phyloP scores from a whole-genome alignment of 345 rosid genomes.

The Hibiscus tridactylites region DNA sequence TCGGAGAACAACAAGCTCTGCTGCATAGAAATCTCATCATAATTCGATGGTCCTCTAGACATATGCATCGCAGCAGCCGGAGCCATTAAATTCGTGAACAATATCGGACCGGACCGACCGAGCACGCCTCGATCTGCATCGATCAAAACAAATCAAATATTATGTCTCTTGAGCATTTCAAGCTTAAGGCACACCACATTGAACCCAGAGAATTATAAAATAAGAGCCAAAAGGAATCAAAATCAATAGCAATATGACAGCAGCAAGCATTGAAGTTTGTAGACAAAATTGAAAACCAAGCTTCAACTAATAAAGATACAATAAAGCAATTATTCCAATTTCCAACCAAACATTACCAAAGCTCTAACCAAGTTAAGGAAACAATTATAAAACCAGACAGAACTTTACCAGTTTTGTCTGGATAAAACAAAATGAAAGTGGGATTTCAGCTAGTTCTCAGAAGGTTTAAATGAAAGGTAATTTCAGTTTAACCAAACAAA shows the following conservation, averaged over 20 bases:
- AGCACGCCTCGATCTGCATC: slow-evolving; percentile 14
- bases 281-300: neutral
- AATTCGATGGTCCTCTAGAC: slow-evolving; percentile 56
- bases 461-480: too few species aligned
- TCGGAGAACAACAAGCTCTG: slow-evolving; percentile 80
- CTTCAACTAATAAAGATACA: neutral
- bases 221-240: neutral
- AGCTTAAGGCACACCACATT: neutral
- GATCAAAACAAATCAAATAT: slow-evolving; percentile 15
- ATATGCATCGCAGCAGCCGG: slow-evolving; percentile 40
- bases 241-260: neutral
- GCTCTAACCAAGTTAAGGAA: neutral
- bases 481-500: too few species aligned
- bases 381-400: neutral
- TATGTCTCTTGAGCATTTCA: neutral
- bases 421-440: too few species aligned
- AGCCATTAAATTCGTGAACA: slow-evolving; percentile 40
- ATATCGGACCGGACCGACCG: neutral
- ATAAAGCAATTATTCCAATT: neutral
- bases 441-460: too few species aligned
- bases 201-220: neutral
- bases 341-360: neutral
- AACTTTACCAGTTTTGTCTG: slow-evolving; percentile 2
- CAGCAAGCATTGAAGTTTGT: neutral
- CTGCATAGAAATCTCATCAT: slow-evolving; percentile 74